A percentile compares a stretch with the other conserved stretches of the same genome.
Evolutionary conservation across 495 filamentous ascomycete species (phyloP).

Genomic region (Penicillium pancosmium): DNA sequence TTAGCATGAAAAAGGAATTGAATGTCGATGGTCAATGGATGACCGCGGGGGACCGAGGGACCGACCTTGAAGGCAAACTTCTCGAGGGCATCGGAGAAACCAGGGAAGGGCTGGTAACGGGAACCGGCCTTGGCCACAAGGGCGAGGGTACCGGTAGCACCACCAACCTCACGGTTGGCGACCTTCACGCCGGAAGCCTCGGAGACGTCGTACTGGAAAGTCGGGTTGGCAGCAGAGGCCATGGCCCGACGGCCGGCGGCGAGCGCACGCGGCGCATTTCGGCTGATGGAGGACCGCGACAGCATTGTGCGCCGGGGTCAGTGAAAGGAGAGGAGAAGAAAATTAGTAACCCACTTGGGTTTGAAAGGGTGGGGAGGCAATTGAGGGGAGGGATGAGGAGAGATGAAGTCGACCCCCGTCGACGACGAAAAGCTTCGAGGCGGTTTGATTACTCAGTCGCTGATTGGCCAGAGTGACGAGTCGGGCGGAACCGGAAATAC

Average conservation of each 20-base stretch:
- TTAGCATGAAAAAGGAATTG: slow-evolving; percentile 3
- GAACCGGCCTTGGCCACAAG: slow-evolving; percentile 92
- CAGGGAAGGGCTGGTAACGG: slow-evolving; percentile 85
- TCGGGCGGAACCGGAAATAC: slow-evolving; percentile 51
- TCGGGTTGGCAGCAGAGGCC: slow-evolving; percentile 77
- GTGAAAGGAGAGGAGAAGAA: slow-evolving; percentile 32
- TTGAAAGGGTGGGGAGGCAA: slow-evolving; percentile 41
- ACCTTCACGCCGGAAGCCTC: slow-evolving; percentile 87
- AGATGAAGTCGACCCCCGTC: slow-evolving; percentile 31
- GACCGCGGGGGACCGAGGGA: slow-evolving; percentile 15
- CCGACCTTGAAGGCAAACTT: slow-evolving; percentile 95
- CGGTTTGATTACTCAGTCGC: slow-evolving; percentile 41
- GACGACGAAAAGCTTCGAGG: slow-evolving; percentile 49
- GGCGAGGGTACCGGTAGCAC: slow-evolving; percentile 86
- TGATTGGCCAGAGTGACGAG: slow-evolving; percentile 47
- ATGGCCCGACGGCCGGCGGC: slow-evolving; percentile 66
- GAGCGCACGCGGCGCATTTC: slow-evolving; percentile 75
- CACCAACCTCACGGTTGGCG: slow-evolving; percentile 82
- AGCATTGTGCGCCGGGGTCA: slow-evolving; percentile 68
- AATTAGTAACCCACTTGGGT: slow-evolving; percentile 37
- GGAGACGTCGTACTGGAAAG: slow-evolving; percentile 85
- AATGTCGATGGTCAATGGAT: slow-evolving; percentile 27
- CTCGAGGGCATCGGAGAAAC: slow-evolving; percentile 85
- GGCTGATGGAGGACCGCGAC: slow-evolving; percentile 76
- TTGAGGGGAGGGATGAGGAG: slow-evolving; percentile 38